Evolutionary conservation across 257 asterid species (phyloP), one percentile per base, ranked within the genome.

Genomic region (Paulownia fortunei): DNA sequence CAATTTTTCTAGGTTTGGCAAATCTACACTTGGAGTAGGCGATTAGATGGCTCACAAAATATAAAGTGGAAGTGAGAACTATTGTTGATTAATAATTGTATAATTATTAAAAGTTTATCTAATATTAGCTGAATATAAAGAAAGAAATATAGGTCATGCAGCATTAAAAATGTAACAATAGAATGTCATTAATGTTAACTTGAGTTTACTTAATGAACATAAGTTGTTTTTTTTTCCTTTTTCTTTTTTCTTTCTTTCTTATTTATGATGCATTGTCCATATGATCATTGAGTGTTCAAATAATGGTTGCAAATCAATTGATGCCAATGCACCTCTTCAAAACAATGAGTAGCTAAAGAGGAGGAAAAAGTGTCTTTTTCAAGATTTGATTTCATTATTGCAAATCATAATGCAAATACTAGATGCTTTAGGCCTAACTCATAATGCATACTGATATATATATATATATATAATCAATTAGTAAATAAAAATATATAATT

Each of bases 1-100:
- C n/a, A n/a, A n/a, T n/a, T n/a, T 68, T 15, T 46, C 0, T 69
- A 76, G 82, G 85, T 82, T 73, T 66, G 86, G 86, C 83, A 78
- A 67, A 66, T 68, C 86, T 78, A 77, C 6, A 5, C 8, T 39
- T 18, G 9, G 74, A 69, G 56, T 21, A n/a, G n/a, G n/a, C n/a
- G n/a, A 36, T 76, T 54, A 49, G 11, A 49, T n/a, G n/a, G 73
- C 77, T 63, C 67, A 71, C 55, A 59, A 68, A 69, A 39, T 47
- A 65, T 72, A 36, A 36, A 23, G 8, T 63, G 32, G 15, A 54
- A 72, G 77, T 59, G 61, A 67, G 64, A 72, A 72, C 34, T 32
- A 64, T 62, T 47, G 56, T 61, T 71, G 46, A 56, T 46, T 58
- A 77, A 78, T 78, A 34, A 78, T 73, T 82, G 80, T 77, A 60